These are phyloP conservation scores for Talaromyces sp. DNA, from an alignment of 2,329 filamentous ascomycete species.

Conservation along the genomic window DNA sequence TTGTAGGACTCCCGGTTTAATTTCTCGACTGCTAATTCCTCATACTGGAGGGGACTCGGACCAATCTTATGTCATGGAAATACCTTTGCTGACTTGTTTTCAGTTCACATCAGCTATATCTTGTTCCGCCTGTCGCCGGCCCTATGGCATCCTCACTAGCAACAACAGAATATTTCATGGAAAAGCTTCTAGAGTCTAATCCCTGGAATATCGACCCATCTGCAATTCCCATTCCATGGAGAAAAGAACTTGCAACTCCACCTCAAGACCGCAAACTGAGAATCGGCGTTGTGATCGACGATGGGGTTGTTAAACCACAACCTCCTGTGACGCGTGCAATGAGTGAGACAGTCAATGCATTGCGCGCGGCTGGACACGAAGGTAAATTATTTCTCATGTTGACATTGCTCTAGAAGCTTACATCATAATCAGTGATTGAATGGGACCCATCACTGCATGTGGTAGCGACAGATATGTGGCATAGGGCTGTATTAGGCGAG, in stretches of 20 bases:
- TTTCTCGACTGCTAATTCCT: too few species aligned
- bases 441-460: constrained; percentile 33
- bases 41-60: too few species aligned
- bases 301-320: constrained; percentile 62
- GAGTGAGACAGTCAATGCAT: constrained; percentile 53
- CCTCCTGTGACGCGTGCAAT: constrained; percentile 62
- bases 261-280: constrained; percentile 53
- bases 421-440: constrained; percentile 26
- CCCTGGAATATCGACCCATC: constrained; percentile 8
- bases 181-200: constrained; percentile 6
- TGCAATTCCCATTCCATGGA: constrained; percentile 7
- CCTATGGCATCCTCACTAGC: constrained; percentile 17
- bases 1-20: background rate
- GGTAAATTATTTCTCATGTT: constrained; percentile 25
- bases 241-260: constrained; percentile 22
- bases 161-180: constrained; percentile 34
- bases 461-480: constrained; percentile 32
- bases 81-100: background rate
- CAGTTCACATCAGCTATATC: background rate
- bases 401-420: constrained; percentile 31
- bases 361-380: constrained; percentile 58
- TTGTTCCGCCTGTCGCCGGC: constrained; percentile 4
- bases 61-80: too few species aligned
- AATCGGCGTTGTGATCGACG: constrained; percentile 62
- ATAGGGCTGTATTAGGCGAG: constrained; percentile 32